Conservation (phyloP, 73 alveolate genomes). For the Paramecium pentaurelia region DNA sequence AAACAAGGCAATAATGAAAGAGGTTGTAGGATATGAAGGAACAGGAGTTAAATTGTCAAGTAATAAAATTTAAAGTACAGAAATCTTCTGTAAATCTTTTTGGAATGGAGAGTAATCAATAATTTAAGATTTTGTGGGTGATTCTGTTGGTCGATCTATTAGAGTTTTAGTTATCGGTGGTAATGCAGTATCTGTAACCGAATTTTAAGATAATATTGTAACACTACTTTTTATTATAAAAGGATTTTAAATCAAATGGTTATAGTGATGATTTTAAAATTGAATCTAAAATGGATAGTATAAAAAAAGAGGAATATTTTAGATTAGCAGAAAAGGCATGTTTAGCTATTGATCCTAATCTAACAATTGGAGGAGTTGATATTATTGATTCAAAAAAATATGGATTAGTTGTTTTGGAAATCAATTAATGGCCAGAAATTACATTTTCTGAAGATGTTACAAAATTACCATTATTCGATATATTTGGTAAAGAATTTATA, state of each 20-base stretch:
- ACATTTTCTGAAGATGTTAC: neutral
- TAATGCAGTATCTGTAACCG: neutral
- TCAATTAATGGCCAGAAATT: conserved; percentile 34
- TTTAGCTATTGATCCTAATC: neutral
- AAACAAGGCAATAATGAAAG: neutral
- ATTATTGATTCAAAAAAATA: neutral
- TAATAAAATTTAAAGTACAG: neutral
- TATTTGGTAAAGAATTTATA: neutral
- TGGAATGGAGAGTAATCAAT: neutral
- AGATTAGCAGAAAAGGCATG: neutral
- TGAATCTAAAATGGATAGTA: neutral
- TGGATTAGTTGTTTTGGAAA: neutral
- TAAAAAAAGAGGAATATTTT: neutral
- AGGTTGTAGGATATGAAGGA: conserved; percentile 20
- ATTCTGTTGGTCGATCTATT: neutral
- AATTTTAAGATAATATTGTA: neutral
- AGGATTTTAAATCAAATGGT: conserved; percentile 22
- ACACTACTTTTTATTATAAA: neutral
- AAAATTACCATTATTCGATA: neutral
- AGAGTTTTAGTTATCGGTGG: conserved; percentile 20
- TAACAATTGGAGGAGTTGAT: conserved; percentile 11
- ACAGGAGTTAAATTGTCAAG: neutral
- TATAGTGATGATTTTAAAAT: neutral
- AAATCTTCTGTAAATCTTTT: neutral
- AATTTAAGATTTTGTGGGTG: neutral